Percentiles rank a stretch among this genome's conserved stretches.
Conservation (phyloP, 1,284 basidiomycete species). For the Irpex sp. region DNA sequence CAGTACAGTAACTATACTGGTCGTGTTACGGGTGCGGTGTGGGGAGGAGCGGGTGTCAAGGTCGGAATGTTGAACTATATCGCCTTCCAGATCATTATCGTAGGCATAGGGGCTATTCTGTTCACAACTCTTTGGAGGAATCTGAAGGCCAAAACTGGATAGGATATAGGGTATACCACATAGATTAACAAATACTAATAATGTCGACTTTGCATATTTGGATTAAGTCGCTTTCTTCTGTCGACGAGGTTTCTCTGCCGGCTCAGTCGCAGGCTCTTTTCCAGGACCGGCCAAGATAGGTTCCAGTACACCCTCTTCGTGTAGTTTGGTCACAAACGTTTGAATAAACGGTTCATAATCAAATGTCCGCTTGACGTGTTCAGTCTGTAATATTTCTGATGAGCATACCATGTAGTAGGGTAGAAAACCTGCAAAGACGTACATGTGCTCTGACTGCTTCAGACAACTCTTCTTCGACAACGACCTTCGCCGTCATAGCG, state of each 20-base stretch:
- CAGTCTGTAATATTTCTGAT: constrained; percentile 33
- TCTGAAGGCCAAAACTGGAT: constrained; percentile 54
- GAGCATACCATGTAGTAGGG: neutral
- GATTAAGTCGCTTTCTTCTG: neutral
- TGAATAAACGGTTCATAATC: constrained; percentile 58
- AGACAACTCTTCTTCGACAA: constrained; percentile 45
- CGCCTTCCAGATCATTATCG: constrained; percentile 56
- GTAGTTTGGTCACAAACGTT: constrained; percentile 38
- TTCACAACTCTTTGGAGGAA: constrained; percentile 54
- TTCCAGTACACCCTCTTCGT: constrained; percentile 43
- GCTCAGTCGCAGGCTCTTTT: neutral
- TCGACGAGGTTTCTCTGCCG: neutral
- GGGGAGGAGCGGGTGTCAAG: constrained; percentile 59
- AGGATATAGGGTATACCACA: neutral
- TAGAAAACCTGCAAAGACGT: constrained; percentile 18
- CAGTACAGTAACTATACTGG: constrained; percentile 66
- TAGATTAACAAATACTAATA: neutral
- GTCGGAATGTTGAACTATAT: constrained; percentile 62
- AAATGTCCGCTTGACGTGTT: constrained; percentile 50
- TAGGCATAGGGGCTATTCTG: constrained; percentile 51
- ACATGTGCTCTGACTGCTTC: constrained; percentile 42
- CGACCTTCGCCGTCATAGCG: constrained; percentile 36
- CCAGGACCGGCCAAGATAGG: constrained; percentile 25
- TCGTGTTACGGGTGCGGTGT: constrained; percentile 57
- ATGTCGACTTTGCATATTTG: neutral